Base-by-base conservation (phyloP, 164 flowering plant species). In the Liquidambar formosana region DNA sequence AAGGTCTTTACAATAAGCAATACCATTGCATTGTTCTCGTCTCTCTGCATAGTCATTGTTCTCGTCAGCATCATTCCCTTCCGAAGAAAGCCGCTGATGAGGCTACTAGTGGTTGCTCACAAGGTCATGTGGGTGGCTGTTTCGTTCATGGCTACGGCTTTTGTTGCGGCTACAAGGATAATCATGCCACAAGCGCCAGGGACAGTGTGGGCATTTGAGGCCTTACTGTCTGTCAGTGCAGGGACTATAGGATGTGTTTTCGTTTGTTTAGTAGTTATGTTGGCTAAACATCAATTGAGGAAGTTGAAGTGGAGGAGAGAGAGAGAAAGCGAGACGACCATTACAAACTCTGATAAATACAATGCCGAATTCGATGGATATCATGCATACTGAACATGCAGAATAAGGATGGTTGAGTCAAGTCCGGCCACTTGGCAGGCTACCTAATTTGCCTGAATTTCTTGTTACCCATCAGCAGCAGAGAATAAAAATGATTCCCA, bases 161-260 rank as follows among this genome's bases (percentile, higher is more conserved):
- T n/a, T n/a, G n/a, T 68, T 18, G 75, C 76, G 23, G 78, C 78
- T 0, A 48, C 49, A 53, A 47, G 71, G 76, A 63, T 71, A n/a
- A 51, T 74, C 51, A 16, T 71, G n/a, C 76, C 80, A 8, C 64
- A 22, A 14, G 46, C 25, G 4, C 5, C 1, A 5, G 69, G 63
- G 9, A 56, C 33, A 2, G 33, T 13, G 1, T 69, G 73, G 77
- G 9, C 66, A 33, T 6, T 65, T 1, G 76, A 16, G 25, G 41
- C 38, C 14, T 0, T 67, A 41, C 13, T 73, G 16, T 27, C 71
- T 1, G 10, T 67, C 5, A 62, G 47, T 9, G 41, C 15, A 6
- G 66, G 76, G 13, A 16, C 38, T 8, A 2, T 66, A 18, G 70
- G 70, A 14, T 15, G 19, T 1, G 19, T 51, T 9, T 73, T 73